These are phyloP conservation scores for Globisporangium rhizosaccharum DNA, from an alignment of 352 stramenopile genomes.

Conservation along the genomic window DNA sequence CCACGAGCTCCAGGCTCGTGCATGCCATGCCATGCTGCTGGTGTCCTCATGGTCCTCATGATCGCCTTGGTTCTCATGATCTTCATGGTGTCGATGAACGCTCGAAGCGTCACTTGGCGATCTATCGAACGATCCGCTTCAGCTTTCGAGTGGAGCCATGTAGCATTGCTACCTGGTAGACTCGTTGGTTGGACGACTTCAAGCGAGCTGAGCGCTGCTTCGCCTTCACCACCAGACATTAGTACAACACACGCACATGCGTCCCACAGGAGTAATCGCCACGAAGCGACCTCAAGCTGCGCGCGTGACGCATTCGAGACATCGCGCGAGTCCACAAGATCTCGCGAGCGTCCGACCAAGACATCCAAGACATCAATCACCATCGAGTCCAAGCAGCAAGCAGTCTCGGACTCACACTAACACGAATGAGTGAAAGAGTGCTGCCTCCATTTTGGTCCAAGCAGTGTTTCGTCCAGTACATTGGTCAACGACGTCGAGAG, in stretches of 20 bases:
- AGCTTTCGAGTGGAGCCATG: neutral
- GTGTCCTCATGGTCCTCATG: neutral
- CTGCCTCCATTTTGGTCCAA: too few relatives aligned
- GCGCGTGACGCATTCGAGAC: conserved; percentile 11
- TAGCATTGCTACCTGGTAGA: neutral
- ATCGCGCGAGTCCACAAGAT: conserved; percentile 6
- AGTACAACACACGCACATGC: too few relatives aligned
- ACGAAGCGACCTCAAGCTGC: conserved; percentile 6
- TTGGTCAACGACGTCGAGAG: too few relatives aligned
- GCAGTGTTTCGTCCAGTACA: too few relatives aligned
- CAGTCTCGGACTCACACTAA: too few relatives aligned
- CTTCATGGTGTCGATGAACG: neutral
- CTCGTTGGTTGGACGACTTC: too few relatives aligned
- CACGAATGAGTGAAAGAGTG: too few relatives aligned
- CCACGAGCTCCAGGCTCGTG: neutral
- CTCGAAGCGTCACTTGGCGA: neutral
- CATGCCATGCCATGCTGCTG: too few relatives aligned
- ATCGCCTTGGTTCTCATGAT: neutral
- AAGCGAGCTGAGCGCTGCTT: too few relatives aligned
- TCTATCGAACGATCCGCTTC: neutral
- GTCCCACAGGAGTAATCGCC: neutral
- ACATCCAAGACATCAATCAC: too few relatives aligned
- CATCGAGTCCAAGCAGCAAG: too few relatives aligned
- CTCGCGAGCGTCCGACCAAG: neutral
- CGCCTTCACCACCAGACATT: too few relatives aligned